Evolutionary conservation across 129 eudicot species (phyloP).

Genomic region (Tagetes erecta): DNA sequence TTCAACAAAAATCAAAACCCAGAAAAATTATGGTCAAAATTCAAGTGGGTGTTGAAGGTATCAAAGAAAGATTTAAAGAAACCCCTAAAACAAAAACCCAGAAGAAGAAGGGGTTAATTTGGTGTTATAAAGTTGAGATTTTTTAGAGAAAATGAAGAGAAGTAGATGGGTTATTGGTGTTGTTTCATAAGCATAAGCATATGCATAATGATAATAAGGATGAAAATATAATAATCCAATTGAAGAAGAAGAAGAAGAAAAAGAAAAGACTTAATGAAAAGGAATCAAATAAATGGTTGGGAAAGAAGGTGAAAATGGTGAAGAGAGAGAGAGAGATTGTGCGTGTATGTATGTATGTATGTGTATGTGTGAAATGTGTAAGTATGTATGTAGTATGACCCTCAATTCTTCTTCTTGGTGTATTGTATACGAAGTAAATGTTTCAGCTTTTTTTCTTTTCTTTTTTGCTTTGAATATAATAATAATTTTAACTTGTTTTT

Average conservation of each 20-base stretch:
- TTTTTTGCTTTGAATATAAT: constrained; percentile 2
- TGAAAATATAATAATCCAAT: constrained; percentile 38
- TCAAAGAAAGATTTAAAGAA: constrained; percentile 39
- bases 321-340: constrained; percentile 33
- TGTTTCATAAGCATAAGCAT: constrained; percentile 42
- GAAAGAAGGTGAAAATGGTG: constrained; percentile 72
- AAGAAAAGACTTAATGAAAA: constrained; percentile 46
- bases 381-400: too few relatives aligned
- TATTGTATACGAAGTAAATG: constrained; percentile 77
- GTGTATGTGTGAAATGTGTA: constrained; percentile 27
- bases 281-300: constrained; percentile 88
- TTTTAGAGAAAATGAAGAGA: constrained; percentile 22
- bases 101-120: constrained; percentile 36
- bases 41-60: constrained; percentile 43
- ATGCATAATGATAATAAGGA: constrained; percentile 4
- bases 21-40: constrained; percentile 24
- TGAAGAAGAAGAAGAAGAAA: constrained; percentile 24
- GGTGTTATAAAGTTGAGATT: constrained; percentile 38
- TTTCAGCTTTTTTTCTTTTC: constrained; percentile 56
- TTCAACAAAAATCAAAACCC: constrained; percentile 34
- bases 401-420: constrained; percentile 51
- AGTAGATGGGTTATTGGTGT: constrained; percentile 41
- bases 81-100: constrained; percentile 51
- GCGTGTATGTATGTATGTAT: constrained; percentile 50
- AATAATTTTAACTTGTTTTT: background rate